A percentile compares a stretch with the other conserved stretches of the same genome.
These are phyloP conservation scores for Nemania serpens DNA, from an alignment of 2,329 filamentous ascomycete genomes.

Conservation along the genomic window DNA sequence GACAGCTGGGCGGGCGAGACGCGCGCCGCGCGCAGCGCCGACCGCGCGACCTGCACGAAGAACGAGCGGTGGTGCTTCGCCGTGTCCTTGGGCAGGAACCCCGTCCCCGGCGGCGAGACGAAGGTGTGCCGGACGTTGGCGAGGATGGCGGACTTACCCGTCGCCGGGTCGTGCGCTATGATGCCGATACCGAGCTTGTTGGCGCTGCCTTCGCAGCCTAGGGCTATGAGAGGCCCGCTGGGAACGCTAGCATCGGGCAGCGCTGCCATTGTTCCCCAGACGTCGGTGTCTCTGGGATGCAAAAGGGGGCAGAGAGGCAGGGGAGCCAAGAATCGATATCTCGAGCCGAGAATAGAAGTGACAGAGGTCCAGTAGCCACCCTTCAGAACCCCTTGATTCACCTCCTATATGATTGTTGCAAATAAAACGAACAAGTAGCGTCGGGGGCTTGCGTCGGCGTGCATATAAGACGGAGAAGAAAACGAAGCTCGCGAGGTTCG, in stretches of 20 bases:
- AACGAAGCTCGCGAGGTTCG: constrained; percentile 1
- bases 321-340: no score
- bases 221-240: constrained; percentile 51
- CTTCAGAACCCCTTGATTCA: no score
- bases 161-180: constrained; percentile 72
- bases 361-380: no score
- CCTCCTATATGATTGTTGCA: no score
- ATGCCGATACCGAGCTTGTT: constrained; percentile 97
- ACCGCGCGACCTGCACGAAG: constrained; percentile 81
- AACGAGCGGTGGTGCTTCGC: constrained; percentile 87
- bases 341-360: no score
- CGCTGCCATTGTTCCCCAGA: constrained; percentile 9
- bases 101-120: constrained; percentile 85
- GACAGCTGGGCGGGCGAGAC: constrained; percentile 70
- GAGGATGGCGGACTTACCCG: constrained; percentile 70
- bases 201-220: constrained; percentile 84
- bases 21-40: constrained; percentile 73
- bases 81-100: constrained; percentile 96
- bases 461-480: no score
- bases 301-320: no score
- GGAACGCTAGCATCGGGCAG: background rate
- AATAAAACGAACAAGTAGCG: no score
- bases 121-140: constrained; percentile 96
- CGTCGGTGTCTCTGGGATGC: no score
- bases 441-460: no score